A percentile compares a stretch with the other conserved stretches of the same genome.
Conservation (phyloP, 768 basidiomycete genomes). For the Leccinum barrowsii region DNA sequence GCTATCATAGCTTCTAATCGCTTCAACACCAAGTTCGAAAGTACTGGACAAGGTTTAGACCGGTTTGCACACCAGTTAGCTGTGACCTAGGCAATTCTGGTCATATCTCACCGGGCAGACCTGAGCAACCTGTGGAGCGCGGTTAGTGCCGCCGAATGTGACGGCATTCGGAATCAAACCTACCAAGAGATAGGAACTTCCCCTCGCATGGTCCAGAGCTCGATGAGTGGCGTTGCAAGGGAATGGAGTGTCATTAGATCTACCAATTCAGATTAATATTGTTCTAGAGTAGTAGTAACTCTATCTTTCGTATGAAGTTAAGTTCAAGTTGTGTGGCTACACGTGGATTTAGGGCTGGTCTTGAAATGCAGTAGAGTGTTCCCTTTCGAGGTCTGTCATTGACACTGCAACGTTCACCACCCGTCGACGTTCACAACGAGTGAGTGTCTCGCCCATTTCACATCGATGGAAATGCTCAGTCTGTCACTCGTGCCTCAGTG, state of each 20-base stretch:
- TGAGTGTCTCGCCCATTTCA: slow-evolving; percentile 13
- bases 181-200: slow-evolving; percentile 10
- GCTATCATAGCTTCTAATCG: slow-evolving; percentile 1
- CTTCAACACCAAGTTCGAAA: slow-evolving; percentile 1
- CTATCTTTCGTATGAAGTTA: neutral
- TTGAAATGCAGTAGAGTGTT: neutral
- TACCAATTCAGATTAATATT: neutral
- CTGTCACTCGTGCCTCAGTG: slow-evolving; percentile 12
- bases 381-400: slow-evolving; percentile 2
- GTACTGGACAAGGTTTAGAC: slow-evolving; percentile 7
- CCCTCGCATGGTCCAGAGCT: neutral
- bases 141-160: neutral
- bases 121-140: neutral
- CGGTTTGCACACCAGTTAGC: slow-evolving; percentile 5
- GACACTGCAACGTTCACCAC: slow-evolving; percentile 4
- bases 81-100: neutral
- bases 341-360: slow-evolving; percentile 29
- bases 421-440: slow-evolving; percentile 10
- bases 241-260: neutral
- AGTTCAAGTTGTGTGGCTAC: slow-evolving; percentile 9
- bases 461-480: neutral
- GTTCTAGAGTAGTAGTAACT: slow-evolving; percentile 1
- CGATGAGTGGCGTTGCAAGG: slow-evolving; percentile 5
- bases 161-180: slow-evolving; percentile 17
- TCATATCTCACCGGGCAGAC: neutral